These are phyloP conservation scores for Mortierella sp. DNA, from an alignment of 371 early-diverging fungal genomes.

Conservation along the genomic window DNA sequence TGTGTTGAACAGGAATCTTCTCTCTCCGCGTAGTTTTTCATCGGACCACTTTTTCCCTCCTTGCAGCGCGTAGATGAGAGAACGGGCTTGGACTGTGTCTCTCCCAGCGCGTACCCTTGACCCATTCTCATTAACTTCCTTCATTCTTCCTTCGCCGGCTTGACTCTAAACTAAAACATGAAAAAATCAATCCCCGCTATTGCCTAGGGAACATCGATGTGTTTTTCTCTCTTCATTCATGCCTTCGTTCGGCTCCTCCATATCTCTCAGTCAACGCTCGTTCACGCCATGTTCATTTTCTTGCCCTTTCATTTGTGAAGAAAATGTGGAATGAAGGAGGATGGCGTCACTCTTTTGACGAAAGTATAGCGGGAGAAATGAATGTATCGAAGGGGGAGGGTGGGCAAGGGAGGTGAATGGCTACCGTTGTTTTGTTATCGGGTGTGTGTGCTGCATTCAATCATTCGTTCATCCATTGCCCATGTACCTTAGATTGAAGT, in stretches of 20 bases:
- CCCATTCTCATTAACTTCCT: background rate
- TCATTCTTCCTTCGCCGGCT: background rate
- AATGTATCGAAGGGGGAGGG: background rate
- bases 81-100: background rate
- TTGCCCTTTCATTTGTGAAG: background rate
- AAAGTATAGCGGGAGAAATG: background rate
- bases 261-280: background rate
- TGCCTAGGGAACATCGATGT: background rate
- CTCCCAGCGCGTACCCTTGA: background rate
- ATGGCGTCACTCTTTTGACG: conserved; percentile 4
- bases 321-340: background rate
- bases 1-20: background rate
- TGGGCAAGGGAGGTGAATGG: background rate
- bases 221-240: background rate
- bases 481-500: background rate
- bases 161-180: background rate
- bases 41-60: background rate
- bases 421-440: background rate
- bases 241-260: background rate
- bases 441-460: too few relatives aligned
- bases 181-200: background rate
- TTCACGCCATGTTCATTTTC: background rate
- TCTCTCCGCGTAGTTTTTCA: background rate
- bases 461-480: background rate
- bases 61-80: background rate